These are phyloP conservation scores for Alternaria triticina DNA, from an alignment of 2,329 filamentous ascomycete genomes.

Conservation along the genomic window DNA sequence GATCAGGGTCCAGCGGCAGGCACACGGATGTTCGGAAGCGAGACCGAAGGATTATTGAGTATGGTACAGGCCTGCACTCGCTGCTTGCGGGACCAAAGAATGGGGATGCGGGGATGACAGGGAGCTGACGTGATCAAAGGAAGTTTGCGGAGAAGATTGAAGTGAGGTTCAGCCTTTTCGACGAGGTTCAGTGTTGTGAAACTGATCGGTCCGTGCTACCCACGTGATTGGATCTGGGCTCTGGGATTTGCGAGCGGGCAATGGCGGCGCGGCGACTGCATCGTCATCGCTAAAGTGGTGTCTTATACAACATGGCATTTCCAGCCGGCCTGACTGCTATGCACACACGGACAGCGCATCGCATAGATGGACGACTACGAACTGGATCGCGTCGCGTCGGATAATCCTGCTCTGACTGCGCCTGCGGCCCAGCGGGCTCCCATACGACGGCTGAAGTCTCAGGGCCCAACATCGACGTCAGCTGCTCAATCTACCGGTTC, in stretches of 20 bases:
- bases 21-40: conserved; percentile 20
- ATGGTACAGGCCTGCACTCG: background rate
- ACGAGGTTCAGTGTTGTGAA: conserved; percentile 8
- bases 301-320: background rate
- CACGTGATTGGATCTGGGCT: conserved; percentile 13
- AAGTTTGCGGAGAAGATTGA: background rate
- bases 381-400: conserved; percentile 31
- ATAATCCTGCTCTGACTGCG: conserved; percentile 37
- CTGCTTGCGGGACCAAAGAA: background rate
- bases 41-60: conserved; percentile 4
- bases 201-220: conserved; percentile 11
- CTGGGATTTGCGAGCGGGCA: background rate
- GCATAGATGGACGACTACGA: conserved; percentile 37
- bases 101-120: background rate
- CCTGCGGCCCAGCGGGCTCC: conserved; percentile 25
- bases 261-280: conserved; percentile 7
- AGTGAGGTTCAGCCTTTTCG: conserved; percentile 1
- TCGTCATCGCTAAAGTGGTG: background rate
- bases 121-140: background rate
- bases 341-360: background rate
- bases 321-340: background rate
- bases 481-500: conserved; percentile 5
- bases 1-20: conserved; percentile 8
- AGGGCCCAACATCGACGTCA: conserved; percentile 8
- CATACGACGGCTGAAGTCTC: conserved; percentile 20